Percentiles rank a stretch among this genome's conserved stretches.
Conservation (phyloP, 208 protist species). For the Angomonas desouzai region DNA sequence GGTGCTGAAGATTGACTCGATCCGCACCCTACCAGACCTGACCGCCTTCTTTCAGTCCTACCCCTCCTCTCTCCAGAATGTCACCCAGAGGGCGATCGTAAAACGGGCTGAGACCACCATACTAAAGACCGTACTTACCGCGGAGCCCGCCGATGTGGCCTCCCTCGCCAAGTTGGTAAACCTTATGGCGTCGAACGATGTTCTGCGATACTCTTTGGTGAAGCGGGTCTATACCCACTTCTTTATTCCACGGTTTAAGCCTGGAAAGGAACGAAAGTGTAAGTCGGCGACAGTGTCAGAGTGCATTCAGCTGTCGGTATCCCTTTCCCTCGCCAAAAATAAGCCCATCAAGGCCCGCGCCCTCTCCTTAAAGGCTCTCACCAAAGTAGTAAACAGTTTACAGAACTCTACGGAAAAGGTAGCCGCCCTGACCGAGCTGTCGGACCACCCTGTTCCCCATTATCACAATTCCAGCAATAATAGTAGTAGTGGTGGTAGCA, state of each 20-base stretch:
- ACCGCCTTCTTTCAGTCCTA: constrained; percentile 46
- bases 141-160: constrained; percentile 10
- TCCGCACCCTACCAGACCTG: constrained; percentile 47
- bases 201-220: constrained; percentile 19
- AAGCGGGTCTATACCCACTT: background rate
- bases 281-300: background rate
- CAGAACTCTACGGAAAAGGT: constrained; percentile 12
- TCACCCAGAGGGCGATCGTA: constrained; percentile 34
- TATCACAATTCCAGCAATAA: background rate
- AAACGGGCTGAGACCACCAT: constrained; percentile 38
- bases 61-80: constrained; percentile 39
- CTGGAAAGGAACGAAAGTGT: background rate
- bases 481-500: too few relatives aligned
- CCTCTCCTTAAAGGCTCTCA: background rate
- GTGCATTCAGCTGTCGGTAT: background rate
- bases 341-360: background rate
- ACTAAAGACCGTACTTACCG: constrained; percentile 25
- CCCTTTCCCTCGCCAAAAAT: background rate
- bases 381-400: constrained; percentile 17
- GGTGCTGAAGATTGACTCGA: constrained; percentile 52
- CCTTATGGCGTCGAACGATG: constrained; percentile 37
- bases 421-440: constrained; percentile 13
- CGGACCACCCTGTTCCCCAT: background rate
- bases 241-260: background rate
- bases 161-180: constrained; percentile 30